Evolutionary conservation across 805 yeast species (phyloP), one percentile per base, ranked within the genome.

Genomic region (Hanseniaspora mollemarum): DNA sequence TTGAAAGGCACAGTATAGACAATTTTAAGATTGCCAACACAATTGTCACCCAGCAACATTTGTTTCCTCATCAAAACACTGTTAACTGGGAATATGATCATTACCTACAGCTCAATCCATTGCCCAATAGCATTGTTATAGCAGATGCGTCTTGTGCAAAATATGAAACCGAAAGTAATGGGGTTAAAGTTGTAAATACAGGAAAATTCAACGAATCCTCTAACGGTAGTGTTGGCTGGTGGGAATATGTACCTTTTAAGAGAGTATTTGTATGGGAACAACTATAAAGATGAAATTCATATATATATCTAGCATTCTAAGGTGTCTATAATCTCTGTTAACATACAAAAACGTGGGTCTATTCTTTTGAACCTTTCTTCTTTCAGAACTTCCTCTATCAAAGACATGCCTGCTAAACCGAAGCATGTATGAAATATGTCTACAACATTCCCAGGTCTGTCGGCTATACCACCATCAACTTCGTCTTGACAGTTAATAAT

Each of bases 391-490:
- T 67, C 76, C 2, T 83, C 83, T 65, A 88, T 71, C 49, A 92
- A 65, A 59, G 94, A 80, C 53, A 92, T 69, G 0, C 96, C 99
- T 0, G 96, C 82, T 19, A 90, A 67, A 0, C 95, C 95, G 66
- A 92, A 92, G 16, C 81, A 71, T 0, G 98, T 92, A 62, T 92
- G 99, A 62, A 78, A 92, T 0, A 92, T 92, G 62, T 92, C 99
- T 1, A 81, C 88, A 63, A 83, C 87, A 61, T 94, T 87, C 41
- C 81, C 95, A 9, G 87, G 84, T 22, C 98, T 70, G 64, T 92
- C 99, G 53, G 95, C 80, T 36, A 92, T 81, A 0, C 99, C 99
- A 29, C 99, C 99, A 12, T 68, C 70, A 8, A 74, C 77, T 0
- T 62, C 62, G 63, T 90, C 96, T 63, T 92, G 98, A 43, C 92